Conservation (phyloP, 2,329 filamentous ascomycete genomes). For the Penicillium sp. region DNA sequence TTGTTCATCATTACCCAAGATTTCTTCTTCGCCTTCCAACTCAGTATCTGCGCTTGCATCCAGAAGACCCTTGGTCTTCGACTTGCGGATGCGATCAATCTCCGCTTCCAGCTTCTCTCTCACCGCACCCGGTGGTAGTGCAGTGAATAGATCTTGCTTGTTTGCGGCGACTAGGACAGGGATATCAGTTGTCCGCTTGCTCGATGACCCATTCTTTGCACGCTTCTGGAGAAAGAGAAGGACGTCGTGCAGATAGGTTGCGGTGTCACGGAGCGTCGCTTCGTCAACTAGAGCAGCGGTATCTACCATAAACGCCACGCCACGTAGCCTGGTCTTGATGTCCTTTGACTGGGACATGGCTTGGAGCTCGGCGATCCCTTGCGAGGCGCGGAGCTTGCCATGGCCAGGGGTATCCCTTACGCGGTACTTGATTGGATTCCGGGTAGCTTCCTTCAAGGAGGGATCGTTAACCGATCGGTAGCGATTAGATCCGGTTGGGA, state of each 20-base stretch:
- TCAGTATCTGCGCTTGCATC: conserved; percentile 69
- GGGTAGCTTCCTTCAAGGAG: conserved; percentile 56
- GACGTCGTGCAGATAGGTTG: conserved; percentile 83
- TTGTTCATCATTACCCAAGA: conserved; percentile 78
- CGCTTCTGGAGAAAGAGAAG: conserved; percentile 80
- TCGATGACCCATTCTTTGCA: conserved; percentile 52
- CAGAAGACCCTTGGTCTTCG: conserved; percentile 75
- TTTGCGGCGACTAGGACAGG: conserved; percentile 86
- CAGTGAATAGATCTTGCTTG: conserved; percentile 94
- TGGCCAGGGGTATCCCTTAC: conserved; percentile 83
- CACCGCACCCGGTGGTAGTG: conserved; percentile 75
- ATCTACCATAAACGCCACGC: conserved; percentile 86
- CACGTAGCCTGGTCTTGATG: conserved; percentile 54
- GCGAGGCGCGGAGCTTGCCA: conserved; percentile 77
- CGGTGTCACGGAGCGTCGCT: conserved; percentile 65
- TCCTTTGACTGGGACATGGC: conserved; percentile 36
- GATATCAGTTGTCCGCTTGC: conserved; percentile 60
- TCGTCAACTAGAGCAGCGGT: conserved; percentile 62
- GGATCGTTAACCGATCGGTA: conserved; percentile 68
- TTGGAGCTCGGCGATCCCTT: conserved; percentile 46
- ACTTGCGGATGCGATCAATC: conserved; percentile 72
- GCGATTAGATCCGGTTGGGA: conserved; percentile 57
- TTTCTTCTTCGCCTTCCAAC: conserved; percentile 70
- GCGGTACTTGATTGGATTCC: conserved; percentile 40
- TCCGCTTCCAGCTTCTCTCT: conserved; percentile 75